Evolutionary conservation across 108 stramenopile genomes (phyloP).

Genomic region (Cyclotella kingstonii): DNA sequence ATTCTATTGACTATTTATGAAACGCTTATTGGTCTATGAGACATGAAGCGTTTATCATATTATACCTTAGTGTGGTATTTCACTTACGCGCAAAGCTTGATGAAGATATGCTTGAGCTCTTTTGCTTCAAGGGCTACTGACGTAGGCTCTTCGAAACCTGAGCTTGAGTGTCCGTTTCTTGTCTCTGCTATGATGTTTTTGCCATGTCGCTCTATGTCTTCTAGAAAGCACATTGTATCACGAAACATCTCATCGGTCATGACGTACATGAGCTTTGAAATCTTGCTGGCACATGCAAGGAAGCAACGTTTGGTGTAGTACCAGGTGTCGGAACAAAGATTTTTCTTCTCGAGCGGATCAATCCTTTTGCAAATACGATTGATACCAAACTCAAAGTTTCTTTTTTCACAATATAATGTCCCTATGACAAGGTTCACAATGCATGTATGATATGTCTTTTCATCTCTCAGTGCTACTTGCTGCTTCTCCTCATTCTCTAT

Average conservation of each 20-base stretch:
- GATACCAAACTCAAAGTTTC: slow-evolving; percentile 90
- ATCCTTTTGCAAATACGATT: slow-evolving; percentile 71
- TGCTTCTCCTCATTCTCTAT: slow-evolving; percentile 78
- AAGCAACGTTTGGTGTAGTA: slow-evolving; percentile 85
- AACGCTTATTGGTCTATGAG: too few species aligned
- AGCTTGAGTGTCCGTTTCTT: too few species aligned
- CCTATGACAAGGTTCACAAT: slow-evolving; percentile 91
- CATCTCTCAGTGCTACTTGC: slow-evolving; percentile 25
- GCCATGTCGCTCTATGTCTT: slow-evolving; percentile 25
- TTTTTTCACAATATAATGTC: slow-evolving; percentile 87
- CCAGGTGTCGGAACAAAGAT: slow-evolving; percentile 86
- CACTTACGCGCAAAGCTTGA: too few species aligned
- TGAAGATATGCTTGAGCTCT: too few species aligned
- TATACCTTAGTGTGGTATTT: too few species aligned
- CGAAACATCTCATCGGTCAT: slow-evolving; percentile 66
- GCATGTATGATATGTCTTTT: slow-evolving; percentile 62
- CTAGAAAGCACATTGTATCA: slow-evolving; percentile 74
- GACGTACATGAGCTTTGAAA: slow-evolving; percentile 71
- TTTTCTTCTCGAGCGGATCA: slow-evolving; percentile 82
- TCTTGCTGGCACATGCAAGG: slow-evolving; percentile 69
- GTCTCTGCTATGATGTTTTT: slow-evolving; percentile 14
- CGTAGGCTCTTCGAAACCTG: too few species aligned
- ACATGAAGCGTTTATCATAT: too few species aligned
- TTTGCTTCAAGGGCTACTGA: too few species aligned
- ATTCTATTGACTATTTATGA: background rate